Evolutionary conservation across 2,329 filamentous ascomycete genomes (phyloP).

Genomic region (Paecilomyces formosus): DNA sequence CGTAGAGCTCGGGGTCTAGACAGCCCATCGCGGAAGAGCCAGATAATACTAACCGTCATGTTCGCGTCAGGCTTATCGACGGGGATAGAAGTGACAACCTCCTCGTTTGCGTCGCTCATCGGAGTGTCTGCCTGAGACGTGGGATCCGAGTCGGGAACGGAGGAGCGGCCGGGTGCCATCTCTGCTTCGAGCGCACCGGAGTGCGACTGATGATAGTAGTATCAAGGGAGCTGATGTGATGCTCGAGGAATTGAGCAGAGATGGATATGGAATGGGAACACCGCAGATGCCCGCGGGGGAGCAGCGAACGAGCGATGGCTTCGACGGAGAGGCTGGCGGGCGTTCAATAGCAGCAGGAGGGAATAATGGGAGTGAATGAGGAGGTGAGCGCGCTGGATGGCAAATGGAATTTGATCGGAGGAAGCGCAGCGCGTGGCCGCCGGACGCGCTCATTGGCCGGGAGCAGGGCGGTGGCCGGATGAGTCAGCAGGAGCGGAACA

Average conservation of each 20-base stretch:
- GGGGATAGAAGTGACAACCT: constrained; percentile 25
- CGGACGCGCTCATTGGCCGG: constrained; percentile 30
- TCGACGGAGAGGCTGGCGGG: background rate
- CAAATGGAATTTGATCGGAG: constrained; percentile 22
- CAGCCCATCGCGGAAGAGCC: constrained; percentile 1
- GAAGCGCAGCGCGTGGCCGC: constrained; percentile 13
- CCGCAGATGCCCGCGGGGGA: background rate
- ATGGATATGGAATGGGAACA: background rate
- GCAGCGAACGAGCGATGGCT: background rate
- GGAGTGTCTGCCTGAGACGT: constrained; percentile 40
- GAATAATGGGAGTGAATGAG: too few relatives aligned
- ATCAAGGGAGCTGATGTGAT: background rate
- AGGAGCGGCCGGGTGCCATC: constrained; percentile 35
- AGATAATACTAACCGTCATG: constrained; percentile 28
- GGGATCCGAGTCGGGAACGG: constrained; percentile 29
- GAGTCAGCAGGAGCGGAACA: constrained; percentile 18
- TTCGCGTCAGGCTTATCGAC: constrained; percentile 30
- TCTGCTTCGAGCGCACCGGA: constrained; percentile 17
- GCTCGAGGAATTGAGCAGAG: background rate
- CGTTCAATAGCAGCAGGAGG: background rate
- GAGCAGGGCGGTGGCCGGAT: constrained; percentile 6
- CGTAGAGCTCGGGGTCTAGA: background rate
- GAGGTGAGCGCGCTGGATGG: constrained; percentile 22
- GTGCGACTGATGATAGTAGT: constrained; percentile 9
- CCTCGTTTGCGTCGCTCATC: constrained; percentile 38